Evolutionary conservation across 2,329 filamentous ascomycete species (phyloP).

Genomic region (Diaporthe citri): DNA sequence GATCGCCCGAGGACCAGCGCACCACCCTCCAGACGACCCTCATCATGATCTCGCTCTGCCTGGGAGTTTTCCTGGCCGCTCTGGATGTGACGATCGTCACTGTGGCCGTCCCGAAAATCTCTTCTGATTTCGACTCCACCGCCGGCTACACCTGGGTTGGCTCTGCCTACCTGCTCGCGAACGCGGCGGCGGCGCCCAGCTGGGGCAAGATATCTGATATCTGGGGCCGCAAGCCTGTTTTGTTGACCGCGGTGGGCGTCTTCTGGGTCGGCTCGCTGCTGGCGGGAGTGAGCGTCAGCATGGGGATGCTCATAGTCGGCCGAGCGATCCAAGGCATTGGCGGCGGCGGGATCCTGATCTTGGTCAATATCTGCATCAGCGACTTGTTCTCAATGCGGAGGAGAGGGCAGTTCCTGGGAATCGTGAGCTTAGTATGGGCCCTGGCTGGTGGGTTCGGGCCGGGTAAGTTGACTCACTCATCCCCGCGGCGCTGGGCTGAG

Average conservation of each 20-base stretch:
- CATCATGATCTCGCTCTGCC: constrained; percentile 55
- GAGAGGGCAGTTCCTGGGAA: constrained; percentile 44
- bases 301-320: constrained; percentile 61
- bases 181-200: constrained; percentile 75
- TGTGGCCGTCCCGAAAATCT: constrained; percentile 72
- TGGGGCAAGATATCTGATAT: constrained; percentile 76
- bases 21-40: constrained; percentile 49
- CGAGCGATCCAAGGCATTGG: constrained; percentile 65
- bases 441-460: constrained; percentile 75
- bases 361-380: constrained; percentile 67
- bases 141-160: constrained; percentile 84
- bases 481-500: not conserved
- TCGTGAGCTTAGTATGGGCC: constrained; percentile 77
- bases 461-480: constrained; percentile 48
- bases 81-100: constrained; percentile 70
- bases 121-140: constrained; percentile 69
- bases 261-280: constrained; percentile 67
- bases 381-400: constrained; percentile 65
- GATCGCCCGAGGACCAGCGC: constrained; percentile 47
- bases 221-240: constrained; percentile 67
- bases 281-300: constrained; percentile 58
- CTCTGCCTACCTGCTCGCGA: constrained; percentile 77
- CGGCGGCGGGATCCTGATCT: constrained; percentile 62
- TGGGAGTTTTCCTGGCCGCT: constrained; percentile 58
- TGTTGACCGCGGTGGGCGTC: constrained; percentile 60